These are phyloP conservation scores for Cordyceps farinosa DNA, from an alignment of 2,329 filamentous ascomycete genomes.

Conservation along the genomic window DNA sequence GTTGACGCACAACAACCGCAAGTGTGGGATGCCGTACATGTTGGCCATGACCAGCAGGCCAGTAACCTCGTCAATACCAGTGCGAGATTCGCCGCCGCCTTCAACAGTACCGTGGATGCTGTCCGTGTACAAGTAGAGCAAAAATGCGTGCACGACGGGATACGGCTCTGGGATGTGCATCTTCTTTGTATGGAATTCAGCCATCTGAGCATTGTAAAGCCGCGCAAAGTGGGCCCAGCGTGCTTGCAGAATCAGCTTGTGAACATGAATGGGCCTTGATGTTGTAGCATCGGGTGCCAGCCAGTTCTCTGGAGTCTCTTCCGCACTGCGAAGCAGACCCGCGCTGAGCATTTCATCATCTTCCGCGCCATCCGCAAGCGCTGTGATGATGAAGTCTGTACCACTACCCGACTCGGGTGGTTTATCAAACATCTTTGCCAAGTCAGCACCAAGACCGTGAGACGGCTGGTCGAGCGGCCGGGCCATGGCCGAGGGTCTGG, in stretches of 20 bases:
- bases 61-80: conserved; percentile 78
- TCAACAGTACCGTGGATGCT: conserved; percentile 63
- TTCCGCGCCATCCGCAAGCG: conserved; percentile 72
- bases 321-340: conserved; percentile 44
- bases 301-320: conserved; percentile 50
- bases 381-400: conserved; percentile 88
- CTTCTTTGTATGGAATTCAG: conserved; percentile 92
- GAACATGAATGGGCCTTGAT: conserved; percentile 85
- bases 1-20: conserved; percentile 87
- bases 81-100: conserved; percentile 66
- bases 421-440: conserved; percentile 83
- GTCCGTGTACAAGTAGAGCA: conserved; percentile 96
- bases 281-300: conserved; percentile 60
- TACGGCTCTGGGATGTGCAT: conserved; percentile 99
- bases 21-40: conserved; percentile 93
- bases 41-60: conserved; percentile 96
- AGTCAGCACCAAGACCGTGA: conserved; percentile 74
- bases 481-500: conserved; percentile 45
- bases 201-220: conserved; percentile 90
- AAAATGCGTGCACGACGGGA: conserved; percentile 86
- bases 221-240: conserved; percentile 96
- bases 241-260: conserved; percentile 88
- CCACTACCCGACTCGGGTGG: conserved; percentile 80
- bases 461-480: conserved; percentile 53
- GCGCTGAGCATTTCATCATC: conserved; percentile 60